Evolutionary conservation across 768 basidiomycete species (phyloP).

Genomic region (Agaricus blazei): DNA sequence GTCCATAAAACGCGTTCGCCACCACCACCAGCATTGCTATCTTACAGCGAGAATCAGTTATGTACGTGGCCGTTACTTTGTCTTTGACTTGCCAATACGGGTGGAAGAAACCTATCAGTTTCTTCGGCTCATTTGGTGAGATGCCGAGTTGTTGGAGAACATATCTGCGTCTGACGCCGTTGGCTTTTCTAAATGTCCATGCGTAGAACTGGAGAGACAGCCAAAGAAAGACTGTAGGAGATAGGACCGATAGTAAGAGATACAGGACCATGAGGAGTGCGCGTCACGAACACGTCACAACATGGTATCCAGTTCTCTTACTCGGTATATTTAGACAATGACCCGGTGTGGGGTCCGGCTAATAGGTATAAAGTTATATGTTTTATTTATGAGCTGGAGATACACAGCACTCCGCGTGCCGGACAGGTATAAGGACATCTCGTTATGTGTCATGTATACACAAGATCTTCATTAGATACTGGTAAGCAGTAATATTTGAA

Average conservation of each 20-base stretch:
- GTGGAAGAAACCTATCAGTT: constrained; percentile 83
- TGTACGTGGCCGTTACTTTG: background rate
- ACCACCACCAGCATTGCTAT: constrained; percentile 91
- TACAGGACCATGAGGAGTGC: no score
- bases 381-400: no score
- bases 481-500: no score
- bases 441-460: background rate
- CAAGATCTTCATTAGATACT: no score
- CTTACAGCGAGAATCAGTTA: constrained; percentile 34
- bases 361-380: no score
- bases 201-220: constrained; percentile 15
- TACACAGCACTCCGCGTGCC: no score
- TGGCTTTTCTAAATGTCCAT: constrained; percentile 15
- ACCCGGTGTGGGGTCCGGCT: no score
- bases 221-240: constrained; percentile 5
- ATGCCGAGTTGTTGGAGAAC: constrained; percentile 22
- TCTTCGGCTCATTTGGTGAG: constrained; percentile 16
- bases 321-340: no score
- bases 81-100: constrained; percentile 77
- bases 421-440: no score
- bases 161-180: constrained; percentile 13
- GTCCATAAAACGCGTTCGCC: constrained; percentile 96
- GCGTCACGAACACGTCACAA: no score
- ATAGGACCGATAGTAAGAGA: background rate
- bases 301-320: no score